Evolutionary conservation across 345 rosid genomes (phyloP).

Genomic region (Jatropha curcas): DNA sequence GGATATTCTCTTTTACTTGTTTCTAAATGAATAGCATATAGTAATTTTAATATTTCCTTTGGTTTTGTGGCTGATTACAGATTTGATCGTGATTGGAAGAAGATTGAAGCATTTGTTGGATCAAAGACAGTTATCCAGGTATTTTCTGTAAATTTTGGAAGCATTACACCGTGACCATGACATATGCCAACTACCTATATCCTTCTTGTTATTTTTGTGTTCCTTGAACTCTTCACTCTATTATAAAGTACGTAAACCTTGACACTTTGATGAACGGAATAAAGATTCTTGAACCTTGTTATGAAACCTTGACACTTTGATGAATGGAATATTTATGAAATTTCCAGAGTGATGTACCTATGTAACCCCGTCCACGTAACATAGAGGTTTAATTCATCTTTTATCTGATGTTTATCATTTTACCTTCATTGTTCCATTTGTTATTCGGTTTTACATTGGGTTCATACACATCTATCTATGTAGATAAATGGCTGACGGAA

Average conservation of each 20-base stretch:
- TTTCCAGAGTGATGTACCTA: background rate
- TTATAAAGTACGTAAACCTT: background rate
- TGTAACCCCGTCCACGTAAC: background rate
- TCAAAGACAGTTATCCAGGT: constrained; percentile 97
- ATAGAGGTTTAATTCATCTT: background rate
- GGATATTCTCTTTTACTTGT: background rate
- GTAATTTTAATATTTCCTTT: constrained; percentile 5
- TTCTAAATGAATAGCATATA: background rate
- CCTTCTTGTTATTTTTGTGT: background rate
- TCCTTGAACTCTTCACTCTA: background rate
- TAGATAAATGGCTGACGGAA: background rate
- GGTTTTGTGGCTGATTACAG: constrained; percentile 34
- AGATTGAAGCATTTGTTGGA: constrained; percentile 94
- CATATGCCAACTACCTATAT: background rate
- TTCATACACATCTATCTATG: background rate
- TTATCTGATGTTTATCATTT: background rate
- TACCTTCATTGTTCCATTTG: background rate
- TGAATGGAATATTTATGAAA: background rate
- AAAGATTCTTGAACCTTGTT: background rate
- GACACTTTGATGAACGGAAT: background rate
- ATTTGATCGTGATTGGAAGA: constrained; percentile 98
- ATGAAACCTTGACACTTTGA: background rate
- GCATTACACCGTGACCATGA: background rate
- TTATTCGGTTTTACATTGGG: background rate
- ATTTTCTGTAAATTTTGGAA: background rate